phyloP scores from a whole-genome alignment of 805 yeast species.

The Pichia occidentalis region DNA sequence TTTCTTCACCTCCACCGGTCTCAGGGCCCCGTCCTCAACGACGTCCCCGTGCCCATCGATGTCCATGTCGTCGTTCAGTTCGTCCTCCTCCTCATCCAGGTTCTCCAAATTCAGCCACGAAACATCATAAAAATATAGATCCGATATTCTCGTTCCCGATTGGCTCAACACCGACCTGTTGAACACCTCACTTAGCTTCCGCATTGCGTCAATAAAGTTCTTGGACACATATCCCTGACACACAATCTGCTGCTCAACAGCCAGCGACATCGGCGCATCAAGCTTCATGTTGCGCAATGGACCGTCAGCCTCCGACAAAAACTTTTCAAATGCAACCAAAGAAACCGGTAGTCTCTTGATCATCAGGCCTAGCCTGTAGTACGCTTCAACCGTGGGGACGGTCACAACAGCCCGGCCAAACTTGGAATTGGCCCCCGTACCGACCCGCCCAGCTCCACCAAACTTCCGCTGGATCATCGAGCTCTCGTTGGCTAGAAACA shows the following conservation, averaged over 20 bases:
- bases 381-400: slow-evolving; percentile 46
- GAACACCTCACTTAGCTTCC: slow-evolving; percentile 43
- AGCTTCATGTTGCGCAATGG: slow-evolving; percentile 31
- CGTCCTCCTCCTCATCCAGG: slow-evolving; percentile 15
- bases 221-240: slow-evolving; percentile 55
- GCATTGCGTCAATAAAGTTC: slow-evolving; percentile 31
- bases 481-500: slow-evolving; percentile 25
- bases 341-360: slow-evolving; percentile 48
- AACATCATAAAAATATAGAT: slow-evolving; percentile 56
- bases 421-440: slow-evolving; percentile 9
- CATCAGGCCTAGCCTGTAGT: slow-evolving; percentile 42
- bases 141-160: slow-evolving; percentile 44
- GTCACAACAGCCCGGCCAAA: slow-evolving; percentile 20
- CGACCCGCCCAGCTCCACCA: slow-evolving; percentile 4
- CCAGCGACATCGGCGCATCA: slow-evolving; percentile 37
- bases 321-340: slow-evolving; percentile 51
- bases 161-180: slow-evolving; percentile 31
- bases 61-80: slow-evolving; percentile 9
- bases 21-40: background rate
- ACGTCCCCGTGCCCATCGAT: slow-evolving; percentile 1
- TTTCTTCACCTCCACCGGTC: background rate
- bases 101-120: slow-evolving; percentile 49
- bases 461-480: slow-evolving; percentile 10
- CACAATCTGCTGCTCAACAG: slow-evolving; percentile 54
- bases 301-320: slow-evolving; percentile 51